Evolutionary conservation across 139 green algal genomes (phyloP), one percentile per base, ranked within the genome.

Genomic region (Gonium pectorale): DNA sequence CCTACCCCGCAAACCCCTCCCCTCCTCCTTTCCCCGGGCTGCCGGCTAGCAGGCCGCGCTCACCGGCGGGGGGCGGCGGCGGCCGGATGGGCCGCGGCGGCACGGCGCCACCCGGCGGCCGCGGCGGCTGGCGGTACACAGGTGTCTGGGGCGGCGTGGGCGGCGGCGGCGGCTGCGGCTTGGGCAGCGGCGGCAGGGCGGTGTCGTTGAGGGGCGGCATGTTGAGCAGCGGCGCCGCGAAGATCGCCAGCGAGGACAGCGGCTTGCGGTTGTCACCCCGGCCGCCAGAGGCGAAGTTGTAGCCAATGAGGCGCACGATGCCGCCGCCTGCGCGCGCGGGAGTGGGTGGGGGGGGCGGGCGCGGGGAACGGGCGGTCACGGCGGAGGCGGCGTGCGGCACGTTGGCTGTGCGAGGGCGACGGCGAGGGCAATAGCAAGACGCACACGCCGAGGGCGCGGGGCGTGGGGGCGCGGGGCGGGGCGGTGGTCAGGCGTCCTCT

Each of bases 231-330:
- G 49, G 35, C 7, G 31, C 66, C 5, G 46, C 1, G 26, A 67
- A 67, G n/a, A 67, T 8, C 26, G 64, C 24, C 33, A 85, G 44
- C 4, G n/a, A 41, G 19, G 46, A n/a, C 21, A 85, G 22, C 27
- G 79, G 44, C 64, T 67, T 77, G 62, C 66, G 62, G 63, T 75
- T 43, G 79, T 77, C 51, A 29, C 66, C 66, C 4, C 51, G 63
- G 79, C 44, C 46, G 33, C 79, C 79, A 2, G 17, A n/a, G 4
- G 27, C 27, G 35, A 74, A 74, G 63, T 85, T 56, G 63, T 77
- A 77, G 64, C 62, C 79, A 5, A 85, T 52, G 31, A 74, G 62
- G 31, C 46, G 79, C 31, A 73, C 63, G 7, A 40, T 19, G 35
- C 63, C 79, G 6, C 79, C 78, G 4, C 59, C 59, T 80, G 51